Percentiles rank a stretch among this genome's conserved stretches.
Conservation (phyloP, 2,329 filamentous ascomycete species). For the Pseudopithomyces maydicus region DNA sequence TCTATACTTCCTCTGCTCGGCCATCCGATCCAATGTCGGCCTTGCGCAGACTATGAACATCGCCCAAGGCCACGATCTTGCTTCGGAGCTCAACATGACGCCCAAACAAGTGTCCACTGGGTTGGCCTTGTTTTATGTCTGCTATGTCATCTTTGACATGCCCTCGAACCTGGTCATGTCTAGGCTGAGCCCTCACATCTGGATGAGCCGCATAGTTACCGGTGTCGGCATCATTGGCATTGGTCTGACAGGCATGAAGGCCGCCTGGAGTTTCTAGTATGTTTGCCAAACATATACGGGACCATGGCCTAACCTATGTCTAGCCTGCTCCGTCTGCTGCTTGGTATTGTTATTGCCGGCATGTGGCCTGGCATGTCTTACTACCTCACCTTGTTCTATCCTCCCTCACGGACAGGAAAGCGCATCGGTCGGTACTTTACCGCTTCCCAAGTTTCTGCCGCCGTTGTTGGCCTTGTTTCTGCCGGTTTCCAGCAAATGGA, state of each 20-base stretch:
- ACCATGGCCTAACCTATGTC: neutral
- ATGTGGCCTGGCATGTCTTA: conserved; percentile 98
- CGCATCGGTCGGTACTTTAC: conserved; percentile 90
- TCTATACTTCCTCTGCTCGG: conserved; percentile 90
- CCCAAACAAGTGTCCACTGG: conserved; percentile 81
- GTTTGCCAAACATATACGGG: conserved; percentile 26
- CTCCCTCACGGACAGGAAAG: conserved; percentile 82
- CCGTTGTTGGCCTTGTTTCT: conserved; percentile 86
- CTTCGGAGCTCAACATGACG: conserved; percentile 69
- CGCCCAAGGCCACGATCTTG: conserved; percentile 73
- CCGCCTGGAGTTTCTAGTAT: conserved; percentile 83
- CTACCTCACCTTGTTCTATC: conserved; percentile 90
- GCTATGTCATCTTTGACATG: conserved; percentile 87
- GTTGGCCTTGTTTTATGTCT: conserved; percentile 87
- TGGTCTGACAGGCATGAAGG: conserved; percentile 80
- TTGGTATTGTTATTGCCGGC: conserved; percentile 86
- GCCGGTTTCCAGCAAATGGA: conserved; percentile 94
- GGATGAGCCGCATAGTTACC: conserved; percentile 91
- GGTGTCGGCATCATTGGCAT: conserved; percentile 83
- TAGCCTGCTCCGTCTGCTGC: conserved; percentile 76
- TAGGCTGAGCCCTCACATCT: conserved; percentile 79
- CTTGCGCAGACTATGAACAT: conserved; percentile 94
- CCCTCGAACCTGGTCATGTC: conserved; percentile 91
- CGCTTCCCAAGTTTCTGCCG: conserved; percentile 84
- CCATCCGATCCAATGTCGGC: conserved; percentile 88